A percentile compares a stretch with the other conserved stretches of the same genome.
Conservation (phyloP, 208 protist genomes). For the Hexamita inflata region DNA sequence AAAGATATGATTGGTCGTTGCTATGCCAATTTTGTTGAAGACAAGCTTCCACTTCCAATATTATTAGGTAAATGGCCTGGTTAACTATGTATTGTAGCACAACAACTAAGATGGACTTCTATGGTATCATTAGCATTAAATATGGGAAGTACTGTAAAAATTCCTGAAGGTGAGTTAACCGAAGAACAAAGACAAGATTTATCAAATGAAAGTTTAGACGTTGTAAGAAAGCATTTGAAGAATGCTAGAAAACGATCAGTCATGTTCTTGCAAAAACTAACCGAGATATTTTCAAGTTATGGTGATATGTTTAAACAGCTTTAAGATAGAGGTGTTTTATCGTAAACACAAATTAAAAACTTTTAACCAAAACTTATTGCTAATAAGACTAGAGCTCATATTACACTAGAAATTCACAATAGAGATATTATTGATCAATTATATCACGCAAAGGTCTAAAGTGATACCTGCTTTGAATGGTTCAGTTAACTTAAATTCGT, state of each 20-base stretch:
- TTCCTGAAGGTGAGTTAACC: too few species aligned
- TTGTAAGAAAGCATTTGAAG: constrained; percentile 9
- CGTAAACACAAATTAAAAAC: background rate
- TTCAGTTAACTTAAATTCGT: constrained; percentile 74
- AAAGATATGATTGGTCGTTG: constrained; percentile 45
- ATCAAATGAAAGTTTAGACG: background rate
- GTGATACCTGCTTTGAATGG: constrained; percentile 76
- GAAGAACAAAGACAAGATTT: too few species aligned
- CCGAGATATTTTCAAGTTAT: background rate
- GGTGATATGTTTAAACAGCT: background rate
- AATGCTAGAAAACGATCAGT: constrained; percentile 21
- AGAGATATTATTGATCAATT: constrained; percentile 82
- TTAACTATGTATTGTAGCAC: constrained; percentile 1
- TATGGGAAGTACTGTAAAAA: too few species aligned
- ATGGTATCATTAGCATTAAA: background rate
- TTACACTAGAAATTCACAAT: constrained; percentile 93
- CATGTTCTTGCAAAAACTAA: constrained; percentile 5
- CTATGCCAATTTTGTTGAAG: background rate
- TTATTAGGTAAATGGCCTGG: constrained; percentile 26
- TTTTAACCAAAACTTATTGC: background rate
- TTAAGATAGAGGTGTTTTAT: too few species aligned
- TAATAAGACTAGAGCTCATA: constrained; percentile 22
- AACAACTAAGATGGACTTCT: constrained; percentile 14
- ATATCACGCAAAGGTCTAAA: constrained; percentile 44
- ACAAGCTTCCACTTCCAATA: constrained; percentile 2